Base-by-base conservation (phyloP, 768 basidiomycete genomes). In the Galerina marginata region DNA sequence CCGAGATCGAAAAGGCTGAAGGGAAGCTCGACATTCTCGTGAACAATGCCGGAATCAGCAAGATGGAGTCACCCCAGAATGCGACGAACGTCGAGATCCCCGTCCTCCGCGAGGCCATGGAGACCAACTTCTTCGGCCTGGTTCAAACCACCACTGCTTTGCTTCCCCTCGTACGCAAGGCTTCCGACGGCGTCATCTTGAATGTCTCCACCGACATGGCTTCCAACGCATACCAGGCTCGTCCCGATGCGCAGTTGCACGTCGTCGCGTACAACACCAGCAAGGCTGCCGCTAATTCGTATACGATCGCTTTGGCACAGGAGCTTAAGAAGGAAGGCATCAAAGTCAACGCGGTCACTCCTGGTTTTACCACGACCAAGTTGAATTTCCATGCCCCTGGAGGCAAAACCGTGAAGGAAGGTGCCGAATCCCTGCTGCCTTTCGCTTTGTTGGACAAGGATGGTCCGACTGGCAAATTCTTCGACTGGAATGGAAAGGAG, bases 281-380 rank as follows among this genome's bases (percentile, higher is more conserved):
- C 61, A 91, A 91, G 74, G 88, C 85, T 0, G 90, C 90, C 7
- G 85, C 84, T 0, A 85, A 87, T 47, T 82, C 83, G 44, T 83
- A 90, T 51, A 75, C 81, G 0, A 86, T 84, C 58, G 83, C 83
- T 1, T 75, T 91, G n/a, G 86, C 89, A 1, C 80, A 84, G 14
- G 88, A 90, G 70, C 80, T 90, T 75, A 80, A 78, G 2, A 64
- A 71, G 16, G 75, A 79, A 56, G 71, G 71, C 20, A 86, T 90
- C 63, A 83, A 83, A 59, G 84, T 88, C 45, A 90, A 90, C 67
- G 76, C 80, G 1, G 73, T 89, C 4, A 86, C 86, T 0, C 89
- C 89, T 14, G 89, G 89, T 0, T 88, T 73, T 59, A 82, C 78
- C 1, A 72, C 77, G 26, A 78, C 79, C 46, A 79, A 79, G 62